Evolutionary conservation across 441 rosid species (phyloP).

Genomic region (Erysimum pusillum): DNA sequence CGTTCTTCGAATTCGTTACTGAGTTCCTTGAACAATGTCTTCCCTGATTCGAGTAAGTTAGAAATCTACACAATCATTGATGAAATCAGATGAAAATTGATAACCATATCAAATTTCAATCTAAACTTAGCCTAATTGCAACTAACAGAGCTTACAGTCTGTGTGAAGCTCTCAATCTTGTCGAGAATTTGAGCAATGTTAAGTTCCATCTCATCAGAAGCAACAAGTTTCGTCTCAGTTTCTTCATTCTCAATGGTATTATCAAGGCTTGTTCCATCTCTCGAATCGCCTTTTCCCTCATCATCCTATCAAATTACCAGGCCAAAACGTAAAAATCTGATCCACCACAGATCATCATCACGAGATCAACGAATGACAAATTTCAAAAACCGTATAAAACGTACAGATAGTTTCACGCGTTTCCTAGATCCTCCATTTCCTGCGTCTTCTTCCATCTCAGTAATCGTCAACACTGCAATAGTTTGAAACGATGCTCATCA

Average conservation of each 20-base stretch:
- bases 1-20: constrained; percentile 78
- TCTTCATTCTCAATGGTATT: constrained; percentile 57
- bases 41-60: constrained; percentile 78
- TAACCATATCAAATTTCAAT: neutral
- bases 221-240: constrained; percentile 54
- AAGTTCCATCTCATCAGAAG: constrained; percentile 81
- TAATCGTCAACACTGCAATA: constrained; percentile 22
- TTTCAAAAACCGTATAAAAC: constrained; percentile 28
- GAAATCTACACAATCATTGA: constrained; percentile 60
- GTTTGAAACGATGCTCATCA: constrained; percentile 31
- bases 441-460: constrained; percentile 55
- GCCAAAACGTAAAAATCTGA: neutral
- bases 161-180: constrained; percentile 80
- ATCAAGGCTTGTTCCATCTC: constrained; percentile 51
- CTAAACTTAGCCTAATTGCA: neutral
- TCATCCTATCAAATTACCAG: constrained; percentile 50
- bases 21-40: constrained; percentile 76
- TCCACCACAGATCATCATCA: constrained; percentile 28
- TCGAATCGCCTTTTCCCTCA: constrained; percentile 52
- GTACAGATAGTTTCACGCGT: constrained; percentile 67
- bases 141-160: constrained; percentile 53
- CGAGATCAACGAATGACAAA: constrained; percentile 10
- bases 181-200: constrained; percentile 64
- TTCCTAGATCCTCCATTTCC: constrained; percentile 54
- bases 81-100: neutral